Evolutionary conservation across 2,329 filamentous ascomycete species (phyloP), one percentile per base, ranked within the genome.

Genomic region (Colletotrichum phormii): DNA sequence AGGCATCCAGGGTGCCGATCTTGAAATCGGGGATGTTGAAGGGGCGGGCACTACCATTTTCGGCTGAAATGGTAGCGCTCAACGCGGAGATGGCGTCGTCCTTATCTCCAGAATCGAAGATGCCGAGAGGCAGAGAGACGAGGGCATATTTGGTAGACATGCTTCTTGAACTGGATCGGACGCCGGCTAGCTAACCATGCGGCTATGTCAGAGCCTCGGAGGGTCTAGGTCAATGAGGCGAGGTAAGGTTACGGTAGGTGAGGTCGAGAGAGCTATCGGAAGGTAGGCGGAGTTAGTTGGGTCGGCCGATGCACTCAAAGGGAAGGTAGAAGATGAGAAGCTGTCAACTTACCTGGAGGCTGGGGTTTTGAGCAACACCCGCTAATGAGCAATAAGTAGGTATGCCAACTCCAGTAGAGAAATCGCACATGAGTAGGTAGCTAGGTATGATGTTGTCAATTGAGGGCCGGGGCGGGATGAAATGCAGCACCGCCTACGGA

Each of bases 21-120:
- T 98, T 99, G 89, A 99, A 98, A 76, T 95, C 93, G 24, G 97
- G 97, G 75, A 98, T 93, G 69, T 90, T 86, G 81, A 98, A 98
- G 2, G 92, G 91, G 64, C 91, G 86, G 58, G 95, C 92, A 64
- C 89, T 90, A 80, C 93, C 95, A 82, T 94, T 92, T 78, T 97
- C 94, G 70, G 90, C 85, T 62, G 90, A 87, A 67, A 98, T 88
- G 54, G 92, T 94, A 68, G 91, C 86, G 77, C 91, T 90, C 74
- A 99, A 85, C 58, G 94, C 90, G 60, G 91, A 89, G 76, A 98
- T 87, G 76, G 96, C 95, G 82, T 97, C 94, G 77, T 96, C 93
- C 79, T 89, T 89, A 84, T 96, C 90, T 84, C 90, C 90, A 63
- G 94, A 93, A 77, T 95, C 93, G 80, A 95, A 93, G 81, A 96